Evolutionary conservation across 805 yeast species (phyloP).

Genomic region (Sungouiozyma ichnusensis): DNA sequence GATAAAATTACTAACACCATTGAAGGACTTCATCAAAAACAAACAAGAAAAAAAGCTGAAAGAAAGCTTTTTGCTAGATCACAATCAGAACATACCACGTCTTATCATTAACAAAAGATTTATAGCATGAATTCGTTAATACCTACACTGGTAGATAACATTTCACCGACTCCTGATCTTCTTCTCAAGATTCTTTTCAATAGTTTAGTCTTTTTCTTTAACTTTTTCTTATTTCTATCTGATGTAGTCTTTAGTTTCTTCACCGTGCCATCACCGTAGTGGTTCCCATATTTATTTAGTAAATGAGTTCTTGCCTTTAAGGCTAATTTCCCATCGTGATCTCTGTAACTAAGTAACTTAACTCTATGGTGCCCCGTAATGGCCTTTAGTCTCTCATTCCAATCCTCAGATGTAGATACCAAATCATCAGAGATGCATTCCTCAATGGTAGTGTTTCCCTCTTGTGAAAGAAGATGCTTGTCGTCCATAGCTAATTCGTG

Average conservation of each 20-base stretch:
- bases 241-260: not conserved
- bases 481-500: not conserved
- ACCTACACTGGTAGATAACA: constrained; percentile 27
- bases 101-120: too few relatives aligned
- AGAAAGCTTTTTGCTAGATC: too few relatives aligned
- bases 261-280: not conserved
- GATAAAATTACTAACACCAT: not conserved
- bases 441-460: constrained; percentile 11
- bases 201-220: constrained; percentile 6
- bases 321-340: constrained; percentile 24
- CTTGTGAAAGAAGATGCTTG: constrained; percentile 1
- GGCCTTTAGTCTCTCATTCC: constrained; percentile 5
- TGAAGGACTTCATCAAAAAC: too few relatives aligned
- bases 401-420: constrained; percentile 1
- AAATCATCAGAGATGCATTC: constrained; percentile 14
- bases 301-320: constrained; percentile 12
- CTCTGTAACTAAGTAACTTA: constrained; percentile 23
- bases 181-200: constrained; percentile 20
- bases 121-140: constrained; percentile 28
- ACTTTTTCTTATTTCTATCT: constrained; percentile 1
- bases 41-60: too few relatives aligned
- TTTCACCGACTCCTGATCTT: constrained; percentile 26
- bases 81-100: too few relatives aligned
- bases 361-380: constrained; percentile 13
- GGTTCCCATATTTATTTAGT: not conserved